Evolutionary conservation across 805 yeast genomes (phyloP), one percentile per base, ranked within the genome.

Genomic region (Saccharomycopsis sp.): DNA sequence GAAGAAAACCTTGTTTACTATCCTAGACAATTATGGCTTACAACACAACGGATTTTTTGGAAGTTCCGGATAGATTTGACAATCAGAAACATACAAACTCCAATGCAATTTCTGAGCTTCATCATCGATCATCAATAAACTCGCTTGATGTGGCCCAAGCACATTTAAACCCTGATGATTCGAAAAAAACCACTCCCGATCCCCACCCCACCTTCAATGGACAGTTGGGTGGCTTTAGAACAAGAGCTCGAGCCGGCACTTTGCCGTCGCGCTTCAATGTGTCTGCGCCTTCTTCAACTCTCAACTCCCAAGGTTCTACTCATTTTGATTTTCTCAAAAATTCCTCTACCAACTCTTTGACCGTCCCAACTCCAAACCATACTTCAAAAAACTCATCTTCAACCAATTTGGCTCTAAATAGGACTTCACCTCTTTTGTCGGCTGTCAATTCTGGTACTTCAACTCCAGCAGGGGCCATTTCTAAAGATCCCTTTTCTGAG

Each of bases 181-280:
- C n/a, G n/a, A n/a, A n/a, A n/a, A n/a, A n/a, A n/a, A n/a, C n/a
- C n/a, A n/a, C n/a, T n/a, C n/a, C n/a, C n/a, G n/a, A n/a, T n/a
- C n/a, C n/a, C n/a, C n/a, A n/a, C n/a, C n/a, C n/a, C n/a, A n/a
- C n/a, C n/a, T n/a, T n/a, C n/a, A n/a, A n/a, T n/a, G n/a, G n/a
- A n/a, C 42, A 70, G 68, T 1, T 66, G 51, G 66, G 71, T 2
- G 55, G 56, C 18, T 56, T 64, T 39, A 62, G 75, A 50, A 65
- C 73, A 10, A 68, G 92, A 47, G 75, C 81, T 34, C 68, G 94
- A 49, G 82, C 92, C 2, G 92, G 92, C 2, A 83, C 94, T 10
- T 61, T 83, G 36, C 89, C 92, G 6, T 76, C 87, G 16, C 62
- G 79, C 36, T 67, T 77, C 41, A 53, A 61, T 32, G 55, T 65